A percentile compares a stretch with the other conserved stretches of the same genome.
phyloP scores from a whole-genome alignment of 192 early-diverging fungal genomes.

The Spinellus fusiger region DNA sequence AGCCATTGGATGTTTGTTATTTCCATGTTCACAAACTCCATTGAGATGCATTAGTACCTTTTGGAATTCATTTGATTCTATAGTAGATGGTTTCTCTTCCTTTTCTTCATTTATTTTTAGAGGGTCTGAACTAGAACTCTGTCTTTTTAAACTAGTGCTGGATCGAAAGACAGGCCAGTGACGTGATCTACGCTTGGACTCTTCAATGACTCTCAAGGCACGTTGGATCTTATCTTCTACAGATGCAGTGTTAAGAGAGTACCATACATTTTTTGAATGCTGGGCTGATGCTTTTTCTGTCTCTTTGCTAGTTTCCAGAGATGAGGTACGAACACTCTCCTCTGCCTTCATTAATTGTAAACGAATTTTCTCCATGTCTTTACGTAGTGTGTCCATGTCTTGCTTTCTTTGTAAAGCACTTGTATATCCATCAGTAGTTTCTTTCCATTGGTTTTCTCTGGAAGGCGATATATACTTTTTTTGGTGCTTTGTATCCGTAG shows the following conservation, averaged over 20 bases:
- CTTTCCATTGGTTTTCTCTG: background rate
- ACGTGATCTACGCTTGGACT: background rate
- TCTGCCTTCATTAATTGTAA: background rate
- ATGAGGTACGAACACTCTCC: background rate
- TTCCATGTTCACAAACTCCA: background rate
- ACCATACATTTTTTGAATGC: background rate
- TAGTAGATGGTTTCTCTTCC: background rate
- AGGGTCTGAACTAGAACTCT: background rate
- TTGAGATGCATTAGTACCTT: background rate
- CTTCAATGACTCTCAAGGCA: background rate
- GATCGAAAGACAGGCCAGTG: background rate
- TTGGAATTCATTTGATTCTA: background rate
- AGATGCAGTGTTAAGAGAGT: background rate
- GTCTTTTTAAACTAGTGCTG: background rate
- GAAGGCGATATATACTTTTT: background rate
- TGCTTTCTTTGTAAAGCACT: background rate
- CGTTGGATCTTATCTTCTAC: background rate
- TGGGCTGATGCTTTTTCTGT: background rate
- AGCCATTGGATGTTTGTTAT: background rate
- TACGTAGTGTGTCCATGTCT: background rate
- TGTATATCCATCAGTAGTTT: background rate
- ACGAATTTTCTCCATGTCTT: background rate
- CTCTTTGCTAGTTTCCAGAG: background rate
- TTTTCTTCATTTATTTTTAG: background rate
- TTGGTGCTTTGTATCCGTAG: background rate